A percentile compares a stretch with the other conserved stretches of the same genome.
Evolutionary conservation across 164 flowering plant genomes (phyloP).

Genomic region (Taxillus chinensis): DNA sequence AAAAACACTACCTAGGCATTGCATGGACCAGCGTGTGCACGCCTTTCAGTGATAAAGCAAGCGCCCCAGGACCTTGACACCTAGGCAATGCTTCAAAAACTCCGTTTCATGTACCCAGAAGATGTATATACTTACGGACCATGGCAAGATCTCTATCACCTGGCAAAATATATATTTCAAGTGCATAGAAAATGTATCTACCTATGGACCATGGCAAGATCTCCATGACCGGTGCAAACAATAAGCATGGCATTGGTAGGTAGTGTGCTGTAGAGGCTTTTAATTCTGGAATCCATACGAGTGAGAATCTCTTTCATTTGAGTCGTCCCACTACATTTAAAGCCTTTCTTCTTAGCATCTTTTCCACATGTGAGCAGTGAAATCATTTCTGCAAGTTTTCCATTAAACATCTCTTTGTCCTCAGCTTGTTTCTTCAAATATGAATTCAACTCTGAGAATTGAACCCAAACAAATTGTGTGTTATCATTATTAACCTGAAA

Average conservation of each 20-base stretch:
- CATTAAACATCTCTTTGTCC: constrained; percentile 47
- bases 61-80: too few species aligned
- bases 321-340: constrained; percentile 22
- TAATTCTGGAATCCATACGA: constrained; percentile 48
- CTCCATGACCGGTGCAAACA: constrained; percentile 93
- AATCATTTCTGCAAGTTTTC: constrained; percentile 69
- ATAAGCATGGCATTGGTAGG: constrained; percentile 81
- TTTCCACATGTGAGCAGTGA: constrained; percentile 73
- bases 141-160: not conserved
- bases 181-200: constrained; percentile 11
- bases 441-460: constrained; percentile 77
- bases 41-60: too few species aligned
- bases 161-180: not conserved
- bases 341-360: constrained; percentile 21
- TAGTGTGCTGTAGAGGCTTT: constrained; percentile 36
- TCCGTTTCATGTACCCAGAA: constrained; percentile 58
- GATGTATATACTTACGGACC: not conserved
- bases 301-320: constrained; percentile 59
- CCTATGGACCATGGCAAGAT: constrained; percentile 75
- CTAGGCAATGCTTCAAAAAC: constrained; percentile 13
- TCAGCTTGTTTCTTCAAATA: constrained; percentile 60
- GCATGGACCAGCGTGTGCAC: too few species aligned
- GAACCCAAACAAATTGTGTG: constrained; percentile 82
- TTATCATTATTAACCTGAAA: constrained; percentile 61
- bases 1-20: too few species aligned